phyloP scores from a whole-genome alignment of 805 yeast genomes.

The Myxozyma neotropica region DNA sequence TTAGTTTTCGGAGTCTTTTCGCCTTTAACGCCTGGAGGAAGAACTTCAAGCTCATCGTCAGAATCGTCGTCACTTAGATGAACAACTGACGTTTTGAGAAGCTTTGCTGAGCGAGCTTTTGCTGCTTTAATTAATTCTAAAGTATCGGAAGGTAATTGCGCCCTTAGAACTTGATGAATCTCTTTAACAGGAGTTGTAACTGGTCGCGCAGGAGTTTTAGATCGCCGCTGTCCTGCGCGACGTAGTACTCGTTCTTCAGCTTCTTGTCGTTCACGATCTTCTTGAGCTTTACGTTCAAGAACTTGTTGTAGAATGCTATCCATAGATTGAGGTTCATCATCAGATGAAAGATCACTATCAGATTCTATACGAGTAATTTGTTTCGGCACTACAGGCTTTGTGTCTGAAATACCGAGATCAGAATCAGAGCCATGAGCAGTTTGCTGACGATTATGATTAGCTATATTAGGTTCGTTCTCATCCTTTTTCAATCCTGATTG shows the following conservation, averaged over 20 bases:
- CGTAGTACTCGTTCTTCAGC: too few species aligned
- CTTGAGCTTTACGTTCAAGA: background rate
- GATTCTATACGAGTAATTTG: background rate
- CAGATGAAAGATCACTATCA: background rate
- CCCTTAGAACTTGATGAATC: background rate
- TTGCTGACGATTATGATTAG: too few species aligned
- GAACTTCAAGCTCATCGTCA: constrained; percentile 19
- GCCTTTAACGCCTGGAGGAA: constrained; percentile 9
- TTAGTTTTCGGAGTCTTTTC: background rate
- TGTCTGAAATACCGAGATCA: too few species aligned
- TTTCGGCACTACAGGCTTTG: too few species aligned
- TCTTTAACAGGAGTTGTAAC: background rate
- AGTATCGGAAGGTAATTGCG: constrained; percentile 10
- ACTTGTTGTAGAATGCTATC: background rate
- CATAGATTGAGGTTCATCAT: background rate
- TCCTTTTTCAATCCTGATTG: background rate
- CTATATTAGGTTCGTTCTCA: too few species aligned
- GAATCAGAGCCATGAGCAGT: too few species aligned
- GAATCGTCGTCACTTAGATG: constrained; percentile 1
- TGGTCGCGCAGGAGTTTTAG: too few species aligned
- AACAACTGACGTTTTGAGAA: background rate
- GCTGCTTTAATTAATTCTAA: constrained; percentile 8
- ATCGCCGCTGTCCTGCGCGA: background rate
- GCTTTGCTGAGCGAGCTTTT: constrained; percentile 5
- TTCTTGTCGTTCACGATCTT: background rate